Evolutionary conservation across 1,284 basidiomycete species (phyloP), one percentile per base, ranked within the genome.

Genomic region (Malassezia restricta): DNA sequence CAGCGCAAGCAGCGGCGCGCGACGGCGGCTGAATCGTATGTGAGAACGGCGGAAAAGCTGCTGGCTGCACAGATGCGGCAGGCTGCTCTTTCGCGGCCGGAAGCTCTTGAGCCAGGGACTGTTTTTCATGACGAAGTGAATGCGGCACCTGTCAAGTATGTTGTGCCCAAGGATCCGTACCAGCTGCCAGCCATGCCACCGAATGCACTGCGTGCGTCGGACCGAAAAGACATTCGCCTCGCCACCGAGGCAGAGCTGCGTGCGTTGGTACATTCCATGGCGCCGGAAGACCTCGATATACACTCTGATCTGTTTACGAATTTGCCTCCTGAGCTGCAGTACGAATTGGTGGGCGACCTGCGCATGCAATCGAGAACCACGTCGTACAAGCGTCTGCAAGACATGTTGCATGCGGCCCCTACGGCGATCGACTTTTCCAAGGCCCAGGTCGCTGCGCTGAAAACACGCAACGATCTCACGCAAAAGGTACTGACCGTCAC

Each of bases 291-390:
- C 43, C 58, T 73, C 48, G 67, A 70, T 51, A 66, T 63, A 40
- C 58, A 50, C 35, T 73, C 70, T 3, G 61, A 62, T 11, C 57
- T 70, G 24, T 99, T 99, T 70, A 83, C 83, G 27, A 86, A 88
- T 57, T 79, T 98, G 8, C 90, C 94, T 0, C 88, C 87, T 0
- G 91, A 96, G 74, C 82, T 94, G 20, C 90, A 99, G 71, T 99
- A 98, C 74, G 94, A 99, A 76, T 90, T 99, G 61, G 85, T 98
- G 29, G 92, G 92, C 52, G 94, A 99, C 75, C 76, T 96, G 52
- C 82, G 91, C 5, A 77, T 92, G 40, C 89, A 89, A 71, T 95
- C 90, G 1, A 81, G 94, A 2, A 89, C 94, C 74, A 92, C 89
- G 6, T 94, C 88, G 5, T 85, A 91, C 76, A 82, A 82, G 46